Conservation (phyloP, 2,329 filamentous ascomycete genomes). For the Emmonsia crescens region DNA sequence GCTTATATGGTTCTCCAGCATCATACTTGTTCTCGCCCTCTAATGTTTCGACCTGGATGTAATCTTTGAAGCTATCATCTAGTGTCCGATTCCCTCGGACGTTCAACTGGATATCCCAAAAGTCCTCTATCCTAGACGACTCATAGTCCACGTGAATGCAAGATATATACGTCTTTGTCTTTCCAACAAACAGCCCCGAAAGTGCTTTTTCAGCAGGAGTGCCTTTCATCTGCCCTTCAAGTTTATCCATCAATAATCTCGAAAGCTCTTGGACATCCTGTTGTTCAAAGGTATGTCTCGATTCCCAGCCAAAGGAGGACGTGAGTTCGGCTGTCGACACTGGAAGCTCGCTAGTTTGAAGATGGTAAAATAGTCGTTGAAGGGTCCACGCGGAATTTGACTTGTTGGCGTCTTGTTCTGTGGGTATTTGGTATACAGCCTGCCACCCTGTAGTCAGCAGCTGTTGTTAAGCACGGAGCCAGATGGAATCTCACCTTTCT, state of each 20-base stretch:
- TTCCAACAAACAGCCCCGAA: constrained; percentile 85
- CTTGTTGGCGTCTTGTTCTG: constrained; percentile 67
- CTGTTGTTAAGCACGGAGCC: not conserved
- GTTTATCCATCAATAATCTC: constrained; percentile 89
- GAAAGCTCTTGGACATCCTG: constrained; percentile 97
- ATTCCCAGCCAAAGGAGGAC: constrained; percentile 96
- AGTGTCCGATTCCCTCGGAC: constrained; percentile 88
- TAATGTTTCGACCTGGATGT: constrained; percentile 91
- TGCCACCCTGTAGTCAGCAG: constrained; percentile 25
- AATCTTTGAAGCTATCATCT: constrained; percentile 90
- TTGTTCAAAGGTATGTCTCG: constrained; percentile 94
- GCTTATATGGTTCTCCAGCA: constrained; percentile 75
- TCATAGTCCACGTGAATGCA: constrained; percentile 99
- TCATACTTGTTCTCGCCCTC: constrained; percentile 98
- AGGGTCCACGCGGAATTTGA: constrained; percentile 87
- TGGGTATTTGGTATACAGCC: constrained; percentile 96
- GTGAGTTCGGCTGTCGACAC: constrained; percentile 90
- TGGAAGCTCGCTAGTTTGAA: constrained; percentile 74
- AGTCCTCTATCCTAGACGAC: constrained; percentile 89
- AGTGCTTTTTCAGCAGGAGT: constrained; percentile 83
- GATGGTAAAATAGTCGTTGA: constrained; percentile 85
- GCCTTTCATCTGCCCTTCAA: constrained; percentile 97
- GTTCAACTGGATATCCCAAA: constrained; percentile 98
- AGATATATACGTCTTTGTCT: constrained; percentile 97
- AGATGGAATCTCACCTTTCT: constrained; percentile 54